Conservation (phyloP, 2,329 filamentous ascomycete species). For the Thielaviopsis musarum region DNA sequence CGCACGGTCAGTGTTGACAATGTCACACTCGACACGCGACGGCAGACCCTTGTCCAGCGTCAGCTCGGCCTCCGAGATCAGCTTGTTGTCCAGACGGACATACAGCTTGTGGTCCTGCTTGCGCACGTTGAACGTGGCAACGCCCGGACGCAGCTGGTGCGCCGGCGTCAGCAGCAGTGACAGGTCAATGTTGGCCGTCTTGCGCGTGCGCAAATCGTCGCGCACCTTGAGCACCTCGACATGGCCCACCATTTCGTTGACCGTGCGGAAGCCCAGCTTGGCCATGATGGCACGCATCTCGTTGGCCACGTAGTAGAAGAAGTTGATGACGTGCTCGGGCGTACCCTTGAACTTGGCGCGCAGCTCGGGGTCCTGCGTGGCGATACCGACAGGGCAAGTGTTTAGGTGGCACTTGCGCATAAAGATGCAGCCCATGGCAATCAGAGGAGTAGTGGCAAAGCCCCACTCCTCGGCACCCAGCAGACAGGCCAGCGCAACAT, state of each 20-base stretch:
- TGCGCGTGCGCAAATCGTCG: constrained; percentile 72
- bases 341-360: constrained; percentile 87
- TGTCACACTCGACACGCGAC: constrained; percentile 84
- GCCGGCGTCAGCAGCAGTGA: constrained; percentile 87
- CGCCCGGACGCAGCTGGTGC: constrained; percentile 85
- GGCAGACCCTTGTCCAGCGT: constrained; percentile 89
- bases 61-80: constrained; percentile 87
- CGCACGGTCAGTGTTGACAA: constrained; percentile 90
- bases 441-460: constrained; percentile 85
- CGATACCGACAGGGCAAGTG: constrained; percentile 82
- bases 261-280: constrained; percentile 79
- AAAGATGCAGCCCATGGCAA: constrained; percentile 93
- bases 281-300: constrained; percentile 96
- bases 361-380: constrained; percentile 86
- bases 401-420: constrained; percentile 70
- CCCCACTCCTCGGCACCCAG: constrained; percentile 97
- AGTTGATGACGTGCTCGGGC: constrained; percentile 95
- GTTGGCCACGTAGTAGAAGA: constrained; percentile 95
- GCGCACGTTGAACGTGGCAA: constrained; percentile 92
- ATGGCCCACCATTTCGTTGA: constrained; percentile 95
- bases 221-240: constrained; percentile 74
- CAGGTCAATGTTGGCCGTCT: constrained; percentile 85
- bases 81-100: constrained; percentile 86
- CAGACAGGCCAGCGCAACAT: constrained; percentile 85
- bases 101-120: constrained; percentile 95